Evolutionary conservation across 495 filamentous ascomycete species (phyloP).

Genomic region (Aspergillus saccharolyticus): DNA sequence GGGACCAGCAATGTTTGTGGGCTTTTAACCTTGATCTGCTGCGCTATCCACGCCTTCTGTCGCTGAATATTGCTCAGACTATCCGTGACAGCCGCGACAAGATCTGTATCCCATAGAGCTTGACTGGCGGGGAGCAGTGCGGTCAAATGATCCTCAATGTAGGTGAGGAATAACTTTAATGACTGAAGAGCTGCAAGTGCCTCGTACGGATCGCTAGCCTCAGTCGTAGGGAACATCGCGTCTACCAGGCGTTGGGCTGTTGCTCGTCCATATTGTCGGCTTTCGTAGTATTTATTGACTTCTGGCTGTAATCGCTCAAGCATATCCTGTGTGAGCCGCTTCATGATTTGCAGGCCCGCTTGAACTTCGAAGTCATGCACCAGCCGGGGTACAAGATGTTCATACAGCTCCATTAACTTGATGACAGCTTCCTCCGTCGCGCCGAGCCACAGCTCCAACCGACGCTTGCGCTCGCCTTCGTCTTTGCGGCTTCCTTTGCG

Average conservation of each 20-base stretch:
- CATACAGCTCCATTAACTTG: conserved; percentile 11
- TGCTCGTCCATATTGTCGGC: conserved; percentile 1
- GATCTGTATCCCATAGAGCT: conserved; percentile 16
- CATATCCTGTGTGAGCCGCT: conserved; percentile 1
- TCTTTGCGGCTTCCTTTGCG: background rate
- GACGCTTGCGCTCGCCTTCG: background rate
- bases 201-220: background rate
- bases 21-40: conserved; percentile 15
- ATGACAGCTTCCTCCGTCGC: conserved; percentile 17
- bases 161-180: conserved; percentile 10
- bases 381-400: conserved; percentile 7
- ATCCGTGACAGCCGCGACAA: conserved; percentile 9
- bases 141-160: conserved; percentile 12
- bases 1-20: conserved; percentile 15
- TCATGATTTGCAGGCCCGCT: conserved; percentile 10
- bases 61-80: conserved; percentile 3
- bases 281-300: conserved; percentile 16
- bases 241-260: conserved; percentile 5
- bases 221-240: conserved; percentile 4
- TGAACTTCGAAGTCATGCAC: conserved; percentile 16
- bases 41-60: conserved; percentile 14
- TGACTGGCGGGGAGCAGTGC: conserved; percentile 14
- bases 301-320: conserved; percentile 1
- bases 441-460: conserved; percentile 15
- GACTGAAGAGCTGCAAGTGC: conserved; percentile 8